Base-by-base conservation (phyloP, 108 stramenopile genomes). In the Mediolabrus comicus region DNA sequence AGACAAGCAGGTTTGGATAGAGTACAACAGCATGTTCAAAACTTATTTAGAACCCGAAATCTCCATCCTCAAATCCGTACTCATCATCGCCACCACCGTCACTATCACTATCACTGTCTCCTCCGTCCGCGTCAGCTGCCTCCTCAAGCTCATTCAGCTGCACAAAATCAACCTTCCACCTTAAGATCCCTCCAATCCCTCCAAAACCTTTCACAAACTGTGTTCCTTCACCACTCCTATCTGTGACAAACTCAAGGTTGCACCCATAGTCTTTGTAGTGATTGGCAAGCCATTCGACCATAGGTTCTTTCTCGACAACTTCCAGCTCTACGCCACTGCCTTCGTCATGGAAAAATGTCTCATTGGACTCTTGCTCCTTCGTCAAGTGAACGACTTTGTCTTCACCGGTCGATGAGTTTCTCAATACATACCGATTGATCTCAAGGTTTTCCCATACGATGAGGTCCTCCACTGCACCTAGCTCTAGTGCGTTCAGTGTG, bases 181-280 rank as follows among this genome's bases (percentile, higher is more conserved):
- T 84, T 62, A 99, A 74, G 53, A 97, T 94, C 5, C 98, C 99
- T 17, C 99, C 99, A 62, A 99, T 96, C 4, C 99, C 99, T 24
- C 99, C 99, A 81, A 99, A 99, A 28, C 99, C 99, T 72, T 96
- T 95, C 60, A 96, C 95, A 59, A 99, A 99, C 75, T 99, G 99
- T 33, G 95, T 95, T 26, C 99, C 99, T 74, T 99, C 98, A 34
- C 97, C 91, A 46, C 87, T 90, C 54, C 95, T 76, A 77, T 99
- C 98, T 25, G 98, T 98, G 56, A 99, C 92, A 82, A 98, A 99
- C 86, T 99, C 98, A 67, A 99, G 79, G 24, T 87, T 92, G 60
- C 98, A 95, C 41, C 99, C 99, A 78, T 90, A 99, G 11, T 81
- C 59, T 79, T 97, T 98, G 89, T 97, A 99, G 76, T 98, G 91